Base-by-base conservation (phyloP, 2,329 filamentous ascomycete species). In the Chaetomium globosum region DNA sequence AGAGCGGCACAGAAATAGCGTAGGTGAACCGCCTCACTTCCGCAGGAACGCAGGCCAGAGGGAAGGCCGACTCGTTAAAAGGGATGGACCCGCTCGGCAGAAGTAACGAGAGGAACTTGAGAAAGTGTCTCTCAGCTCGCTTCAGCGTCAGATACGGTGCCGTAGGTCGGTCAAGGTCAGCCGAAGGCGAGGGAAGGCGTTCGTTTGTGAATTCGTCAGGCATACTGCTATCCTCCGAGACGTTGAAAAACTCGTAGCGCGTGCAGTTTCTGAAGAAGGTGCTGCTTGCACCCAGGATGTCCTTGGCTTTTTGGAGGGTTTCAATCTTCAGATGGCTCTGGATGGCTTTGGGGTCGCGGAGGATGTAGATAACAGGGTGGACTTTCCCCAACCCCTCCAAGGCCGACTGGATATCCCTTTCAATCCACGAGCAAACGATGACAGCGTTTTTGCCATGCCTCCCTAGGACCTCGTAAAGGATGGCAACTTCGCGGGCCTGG, bases 191-290 rank as follows among this genome's bases (percentile, higher is more conserved):
- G 19, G 72, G 59, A 23, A 66, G 59, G n/a, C 62, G 23, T 36
- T 59, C 56, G 65, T 39, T 59, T 8, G 58, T 12, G 59, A 55
- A 26, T 61, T 68, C 60, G 53, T 75, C 61, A 31, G 73, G 30
- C 69, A 72, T 69, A 70, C 73, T 52, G 77, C 73, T 74, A 21
- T 77, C 79, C 72, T 91, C 89, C 1, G 88, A 88, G 19, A 90
- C 79, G 70, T 92, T 92, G 79, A 87, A 92, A 74, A 92, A 93
- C 72, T 93, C 90, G 67, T 89, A 84, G 70, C 91, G 92, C 12
- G 88, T 88, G 73, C 87, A 91, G 1, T 81, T 81, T 57, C 88
- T 81, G 70, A 90, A 87, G 19, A 89, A 82, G 1, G 81, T 78
- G 26, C 80, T 82, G 68, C 83, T 85, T 16, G 83, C 81, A 21